Evolutionary conservation across 2,329 filamentous ascomycete genomes (phyloP).

Genomic region (Apiospora phragmitis): DNA sequence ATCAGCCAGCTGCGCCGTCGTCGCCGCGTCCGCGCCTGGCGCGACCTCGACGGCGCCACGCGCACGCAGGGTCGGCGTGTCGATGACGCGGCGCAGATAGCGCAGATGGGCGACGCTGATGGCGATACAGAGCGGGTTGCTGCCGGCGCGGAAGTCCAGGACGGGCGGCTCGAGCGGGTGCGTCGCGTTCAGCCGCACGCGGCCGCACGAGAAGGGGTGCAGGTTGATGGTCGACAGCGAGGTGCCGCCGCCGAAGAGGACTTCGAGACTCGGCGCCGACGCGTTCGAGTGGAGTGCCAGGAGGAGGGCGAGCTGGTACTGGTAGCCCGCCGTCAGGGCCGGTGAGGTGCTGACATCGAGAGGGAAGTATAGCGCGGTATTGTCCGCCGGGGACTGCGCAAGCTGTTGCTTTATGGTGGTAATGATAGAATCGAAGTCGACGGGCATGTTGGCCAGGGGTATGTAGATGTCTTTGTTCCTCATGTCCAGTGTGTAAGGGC

Average conservation of each 20-base stretch:
- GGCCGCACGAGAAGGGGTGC: constrained; percentile 25
- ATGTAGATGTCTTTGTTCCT: constrained; percentile 34
- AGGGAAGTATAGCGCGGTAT: constrained; percentile 22
- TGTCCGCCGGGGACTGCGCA: constrained; percentile 17
- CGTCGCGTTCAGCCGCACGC: constrained; percentile 21
- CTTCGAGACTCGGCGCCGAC: constrained; percentile 17
- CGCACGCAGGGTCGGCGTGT: constrained; percentile 15
- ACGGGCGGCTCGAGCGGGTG: constrained; percentile 24
- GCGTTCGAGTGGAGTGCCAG: constrained; percentile 44
- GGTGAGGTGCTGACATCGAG: constrained; percentile 15
- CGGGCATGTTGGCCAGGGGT: constrained; percentile 26
- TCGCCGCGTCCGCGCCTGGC: constrained; percentile 22
- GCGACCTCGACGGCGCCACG: constrained; percentile 13
- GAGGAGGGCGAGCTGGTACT: constrained; percentile 46
- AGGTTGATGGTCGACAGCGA: constrained; percentile 23
- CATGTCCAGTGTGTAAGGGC: constrained; percentile 38
- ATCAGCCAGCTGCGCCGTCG: background rate
- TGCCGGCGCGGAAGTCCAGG: constrained; percentile 28
- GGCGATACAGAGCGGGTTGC: constrained; percentile 27
- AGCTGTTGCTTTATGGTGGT: constrained; percentile 16
- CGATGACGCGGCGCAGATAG: constrained; percentile 24
- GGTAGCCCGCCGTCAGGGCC: constrained; percentile 32
- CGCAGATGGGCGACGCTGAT: constrained; percentile 26
- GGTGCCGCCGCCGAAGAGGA: constrained; percentile 19
- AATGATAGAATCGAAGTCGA: constrained; percentile 24